Evolutionary conservation across 108 stramenopile species (phyloP).

Genomic region (Nitzschia palea): DNA sequence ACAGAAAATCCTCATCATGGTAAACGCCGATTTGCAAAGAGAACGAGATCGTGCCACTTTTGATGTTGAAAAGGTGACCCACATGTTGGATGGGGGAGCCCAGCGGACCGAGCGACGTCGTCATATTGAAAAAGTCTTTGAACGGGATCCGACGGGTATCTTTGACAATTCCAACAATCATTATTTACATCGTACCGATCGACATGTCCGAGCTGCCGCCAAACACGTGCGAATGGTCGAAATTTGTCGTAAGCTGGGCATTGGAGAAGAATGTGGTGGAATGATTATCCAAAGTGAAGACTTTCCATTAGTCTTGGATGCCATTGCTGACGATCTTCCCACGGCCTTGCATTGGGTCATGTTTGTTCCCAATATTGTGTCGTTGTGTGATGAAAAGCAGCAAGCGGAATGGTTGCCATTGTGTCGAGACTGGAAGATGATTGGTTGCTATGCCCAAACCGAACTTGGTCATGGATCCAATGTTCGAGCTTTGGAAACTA

Average conservation of each 20-base stretch:
- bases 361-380: slow-evolving; percentile 88
- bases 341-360: slow-evolving; percentile 90
- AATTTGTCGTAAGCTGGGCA: slow-evolving; percentile 75
- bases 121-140: slow-evolving; percentile 64
- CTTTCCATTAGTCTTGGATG: slow-evolving; percentile 57
- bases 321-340: slow-evolving; percentile 77
- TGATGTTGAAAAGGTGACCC: slow-evolving; percentile 56
- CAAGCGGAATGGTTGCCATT: slow-evolving; percentile 86
- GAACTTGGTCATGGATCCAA: slow-evolving; percentile 94
- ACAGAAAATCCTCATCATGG: no score
- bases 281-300: slow-evolving; percentile 57
- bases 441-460: slow-evolving; percentile 96
- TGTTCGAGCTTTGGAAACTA: slow-evolving; percentile 93
- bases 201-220: slow-evolving; percentile 75
- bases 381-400: slow-evolving; percentile 88
- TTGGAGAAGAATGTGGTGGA: slow-evolving; percentile 58
- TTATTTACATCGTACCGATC: slow-evolving; percentile 81
- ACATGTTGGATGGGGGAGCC: slow-evolving; percentile 73
- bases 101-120: slow-evolving; percentile 53
- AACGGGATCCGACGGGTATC: slow-evolving; percentile 55
- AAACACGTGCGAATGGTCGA: slow-evolving; percentile 83
- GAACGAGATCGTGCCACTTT: slow-evolving; percentile 69
- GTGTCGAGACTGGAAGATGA: slow-evolving; percentile 91
- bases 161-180: slow-evolving; percentile 76
- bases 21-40: slow-evolving; percentile 60